Conservation (phyloP, 2,329 filamentous ascomycete genomes). For the Fusarium equiseti region DNA sequence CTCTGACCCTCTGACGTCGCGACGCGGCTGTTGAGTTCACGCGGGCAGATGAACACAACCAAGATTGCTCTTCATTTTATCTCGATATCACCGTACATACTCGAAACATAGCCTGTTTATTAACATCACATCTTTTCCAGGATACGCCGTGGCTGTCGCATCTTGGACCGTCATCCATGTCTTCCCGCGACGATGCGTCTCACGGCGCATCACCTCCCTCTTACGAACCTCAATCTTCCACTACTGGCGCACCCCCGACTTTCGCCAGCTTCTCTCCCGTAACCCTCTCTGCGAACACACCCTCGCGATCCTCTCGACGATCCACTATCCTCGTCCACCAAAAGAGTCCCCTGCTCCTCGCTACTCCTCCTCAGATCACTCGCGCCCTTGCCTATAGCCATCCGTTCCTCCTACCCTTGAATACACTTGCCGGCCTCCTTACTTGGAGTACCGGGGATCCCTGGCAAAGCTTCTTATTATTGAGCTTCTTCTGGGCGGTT, state of each 20-base stretch:
- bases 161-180: constrained; percentile 53
- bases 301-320: constrained; percentile 73
- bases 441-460: constrained; percentile 95
- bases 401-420: constrained; percentile 90
- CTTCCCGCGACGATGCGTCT: constrained; percentile 55
- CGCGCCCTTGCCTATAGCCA: constrained; percentile 95
- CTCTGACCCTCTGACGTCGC: constrained; percentile 42
- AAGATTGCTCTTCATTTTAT: constrained; percentile 11
- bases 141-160: constrained; percentile 66
- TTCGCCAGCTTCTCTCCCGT: constrained; percentile 91
- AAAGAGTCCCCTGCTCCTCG: constrained; percentile 91
- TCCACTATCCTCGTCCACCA: constrained; percentile 96
- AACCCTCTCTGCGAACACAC: constrained; percentile 76
- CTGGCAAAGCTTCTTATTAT: constrained; percentile 95
- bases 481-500: constrained; percentile 86
- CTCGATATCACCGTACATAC: neutral
- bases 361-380: constrained; percentile 94
- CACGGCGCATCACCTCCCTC: constrained; percentile 52
- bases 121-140: constrained; percentile 45
- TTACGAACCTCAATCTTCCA: constrained; percentile 48
- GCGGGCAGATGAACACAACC: constrained; percentile 11
- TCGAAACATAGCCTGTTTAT: constrained; percentile 9
- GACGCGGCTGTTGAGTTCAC: constrained; percentile 35
- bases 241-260: constrained; percentile 71
- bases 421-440: constrained; percentile 84